Base-by-base conservation (phyloP, 1,284 basidiomycete genomes). In the Marasmius fiardii region DNA sequence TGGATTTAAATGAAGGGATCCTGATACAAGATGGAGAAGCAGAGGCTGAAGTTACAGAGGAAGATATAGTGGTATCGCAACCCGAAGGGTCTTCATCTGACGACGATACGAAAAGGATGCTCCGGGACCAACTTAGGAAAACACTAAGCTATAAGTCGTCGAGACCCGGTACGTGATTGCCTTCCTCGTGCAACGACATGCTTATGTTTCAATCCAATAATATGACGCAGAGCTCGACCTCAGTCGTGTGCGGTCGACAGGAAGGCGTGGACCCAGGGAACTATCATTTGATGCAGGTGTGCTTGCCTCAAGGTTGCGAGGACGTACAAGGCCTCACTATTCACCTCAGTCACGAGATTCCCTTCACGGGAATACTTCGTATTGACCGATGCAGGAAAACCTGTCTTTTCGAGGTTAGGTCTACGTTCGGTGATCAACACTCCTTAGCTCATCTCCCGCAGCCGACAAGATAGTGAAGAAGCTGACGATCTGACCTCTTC, bases 321-420 rank as follows among this genome's bases (percentile, higher is more conserved):
- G 55, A 51, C 11, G 43, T 49, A 50, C 20, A 43, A 43, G 31
- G 58, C 33, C 35, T 54, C 43, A 43, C 43, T 21, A 52, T n/a
- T 37, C 58, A 57, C 26, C 53, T 61, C 56, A 79, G 75, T 65
- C n/a, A 72, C 80, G 51, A 65, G 68, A 52, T 87, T 82, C 67
- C 74, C 77, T 52, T 82, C 82, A n/a, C 78, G 93, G 52, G 83
- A 91, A 64, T 98, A 96, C 69, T 96, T 91, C 65, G 83, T 97
- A 10, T 78, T 97, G n/a, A 97, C 93, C 0, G 86, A 95, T 61
- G 94, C 95, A 21, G 95, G 95, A 33, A 98, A 98, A 70, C 94
- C 94, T 12, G 93, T 97, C 14, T 96, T 92, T 67, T 79, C 86
- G 23, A 91, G 89, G 92, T 90, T 65, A 55, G 73, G 67, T 35